Conservation (phyloP, 345 rosid species). For the Rhodamnia rubescens region DNA sequence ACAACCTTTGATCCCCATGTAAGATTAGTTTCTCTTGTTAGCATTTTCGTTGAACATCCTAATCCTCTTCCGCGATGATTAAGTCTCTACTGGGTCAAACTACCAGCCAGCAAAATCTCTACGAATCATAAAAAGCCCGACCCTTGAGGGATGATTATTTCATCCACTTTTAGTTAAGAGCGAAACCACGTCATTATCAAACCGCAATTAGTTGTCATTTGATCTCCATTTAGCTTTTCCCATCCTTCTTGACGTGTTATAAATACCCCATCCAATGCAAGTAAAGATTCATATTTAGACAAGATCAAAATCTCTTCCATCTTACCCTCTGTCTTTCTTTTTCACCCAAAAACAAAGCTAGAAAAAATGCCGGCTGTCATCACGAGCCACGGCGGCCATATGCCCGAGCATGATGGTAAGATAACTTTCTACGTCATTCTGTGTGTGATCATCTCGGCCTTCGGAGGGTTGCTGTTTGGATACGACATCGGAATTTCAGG, state of each 20-base stretch:
- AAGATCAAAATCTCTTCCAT: neutral
- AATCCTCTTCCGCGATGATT: neutral
- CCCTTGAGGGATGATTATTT: neutral
- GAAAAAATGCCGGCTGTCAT: conserved; percentile 25
- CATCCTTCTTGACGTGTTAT: neutral
- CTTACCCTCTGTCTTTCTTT: neutral
- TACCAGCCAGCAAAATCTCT: neutral
- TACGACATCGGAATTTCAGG: conserved; percentile 43
- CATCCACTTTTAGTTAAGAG: neutral
- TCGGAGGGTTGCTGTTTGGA: conserved; percentile 36
- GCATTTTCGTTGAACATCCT: too few species aligned
- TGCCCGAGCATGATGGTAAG: conserved; percentile 30
- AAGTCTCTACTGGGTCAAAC: neutral
- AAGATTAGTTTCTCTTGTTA: too few species aligned
- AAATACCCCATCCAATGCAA: neutral
- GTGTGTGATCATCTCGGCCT: conserved; percentile 38
- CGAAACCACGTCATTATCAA: neutral
- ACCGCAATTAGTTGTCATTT: neutral
- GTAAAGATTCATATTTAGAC: neutral
- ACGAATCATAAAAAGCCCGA: neutral
- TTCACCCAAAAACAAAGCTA: neutral
- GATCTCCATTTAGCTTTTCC: neutral
- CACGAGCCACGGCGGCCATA: neutral
- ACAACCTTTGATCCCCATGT: too few species aligned
- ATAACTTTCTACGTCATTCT: conserved; percentile 18